Conservation (phyloP, 495 filamentous ascomycete species). For the Penicillium canescens region DNA sequence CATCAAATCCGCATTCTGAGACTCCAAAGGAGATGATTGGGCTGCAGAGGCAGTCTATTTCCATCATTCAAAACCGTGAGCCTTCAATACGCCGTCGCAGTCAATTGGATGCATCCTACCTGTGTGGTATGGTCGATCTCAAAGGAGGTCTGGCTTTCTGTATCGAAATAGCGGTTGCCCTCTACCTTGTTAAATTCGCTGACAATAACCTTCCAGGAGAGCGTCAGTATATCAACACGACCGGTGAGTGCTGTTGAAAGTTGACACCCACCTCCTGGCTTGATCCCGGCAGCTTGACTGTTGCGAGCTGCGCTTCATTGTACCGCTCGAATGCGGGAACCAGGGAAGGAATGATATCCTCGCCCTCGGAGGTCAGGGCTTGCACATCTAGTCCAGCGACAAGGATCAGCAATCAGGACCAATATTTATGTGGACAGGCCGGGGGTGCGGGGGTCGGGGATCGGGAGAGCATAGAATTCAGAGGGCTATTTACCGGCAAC, state of each 20-base stretch:
- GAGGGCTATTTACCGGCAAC: slow-evolving; percentile 66
- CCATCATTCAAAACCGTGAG: slow-evolving; percentile 4
- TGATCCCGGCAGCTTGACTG: slow-evolving; percentile 83
- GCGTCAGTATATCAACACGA: slow-evolving; percentile 15
- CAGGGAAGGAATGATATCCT: slow-evolving; percentile 66
- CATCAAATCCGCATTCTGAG: slow-evolving; percentile 76
- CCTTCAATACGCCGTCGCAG: not conserved
- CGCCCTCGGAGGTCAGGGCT: slow-evolving; percentile 70
- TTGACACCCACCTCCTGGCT: slow-evolving; percentile 64
- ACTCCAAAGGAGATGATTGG: slow-evolving; percentile 80
- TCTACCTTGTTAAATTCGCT: slow-evolving; percentile 82
- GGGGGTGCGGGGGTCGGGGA: slow-evolving; percentile 6
- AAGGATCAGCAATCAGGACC: slow-evolving; percentile 25
- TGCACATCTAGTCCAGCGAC: slow-evolving; percentile 72
- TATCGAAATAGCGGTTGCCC: slow-evolving; percentile 81
- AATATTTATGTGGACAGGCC: not conserved
- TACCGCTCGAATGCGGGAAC: slow-evolving; percentile 87
- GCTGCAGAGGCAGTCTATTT: slow-evolving; percentile 76
- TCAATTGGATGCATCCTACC: slow-evolving; percentile 36
- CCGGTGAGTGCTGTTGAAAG: not conserved
- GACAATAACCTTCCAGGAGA: slow-evolving; percentile 66
- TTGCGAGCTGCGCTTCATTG: slow-evolving; percentile 90
- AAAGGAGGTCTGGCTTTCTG: slow-evolving; percentile 82
- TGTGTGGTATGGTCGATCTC: slow-evolving; percentile 82
- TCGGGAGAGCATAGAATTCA: not conserved